A percentile compares a stretch with the other conserved stretches of the same genome.
These are phyloP conservation scores for Sporothrix humicola DNA, from an alignment of 2,329 filamentous ascomycete genomes.

Conservation along the genomic window DNA sequence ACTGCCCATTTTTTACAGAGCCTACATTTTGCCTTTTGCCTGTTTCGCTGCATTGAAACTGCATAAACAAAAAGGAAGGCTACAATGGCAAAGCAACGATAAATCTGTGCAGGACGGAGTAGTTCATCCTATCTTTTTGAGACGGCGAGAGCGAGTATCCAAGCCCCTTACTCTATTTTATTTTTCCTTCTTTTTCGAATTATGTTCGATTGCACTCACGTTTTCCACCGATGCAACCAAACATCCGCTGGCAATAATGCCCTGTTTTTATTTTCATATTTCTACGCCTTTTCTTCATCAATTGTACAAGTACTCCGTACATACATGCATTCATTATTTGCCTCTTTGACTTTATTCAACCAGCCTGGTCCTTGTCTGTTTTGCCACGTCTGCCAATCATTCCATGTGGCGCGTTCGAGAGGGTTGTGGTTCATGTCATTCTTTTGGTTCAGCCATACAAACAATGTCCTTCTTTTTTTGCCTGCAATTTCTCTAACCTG, in stretches of 20 bases:
- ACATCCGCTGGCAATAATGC: neutral
- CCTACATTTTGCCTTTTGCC: constrained; percentile 17
- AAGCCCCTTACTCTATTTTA: neutral
- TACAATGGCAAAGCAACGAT: neutral
- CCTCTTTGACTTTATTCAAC: constrained; percentile 22
- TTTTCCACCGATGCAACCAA: neutral
- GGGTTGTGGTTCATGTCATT: neutral
- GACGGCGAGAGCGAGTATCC: neutral
- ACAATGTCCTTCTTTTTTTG: neutral
- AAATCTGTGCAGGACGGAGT: neutral
- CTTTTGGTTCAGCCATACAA: neutral
- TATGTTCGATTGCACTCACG: neutral
- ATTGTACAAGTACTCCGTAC: neutral
- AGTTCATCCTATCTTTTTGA: constrained; percentile 11
- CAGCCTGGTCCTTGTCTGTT: constrained; percentile 19
- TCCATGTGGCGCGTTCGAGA: constrained; percentile 11
- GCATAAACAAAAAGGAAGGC: neutral
- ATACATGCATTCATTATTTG: neutral
- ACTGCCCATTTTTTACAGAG: too few relatives aligned
- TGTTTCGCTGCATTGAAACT: constrained; percentile 27
- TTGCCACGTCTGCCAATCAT: constrained; percentile 8
- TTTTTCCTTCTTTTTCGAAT: neutral
- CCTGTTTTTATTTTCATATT: neutral
- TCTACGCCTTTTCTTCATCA: neutral
- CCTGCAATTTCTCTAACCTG: constrained; percentile 1